Evolutionary conservation across 306 rosid genomes (phyloP).

Genomic region (Begonia loranthoides): DNA sequence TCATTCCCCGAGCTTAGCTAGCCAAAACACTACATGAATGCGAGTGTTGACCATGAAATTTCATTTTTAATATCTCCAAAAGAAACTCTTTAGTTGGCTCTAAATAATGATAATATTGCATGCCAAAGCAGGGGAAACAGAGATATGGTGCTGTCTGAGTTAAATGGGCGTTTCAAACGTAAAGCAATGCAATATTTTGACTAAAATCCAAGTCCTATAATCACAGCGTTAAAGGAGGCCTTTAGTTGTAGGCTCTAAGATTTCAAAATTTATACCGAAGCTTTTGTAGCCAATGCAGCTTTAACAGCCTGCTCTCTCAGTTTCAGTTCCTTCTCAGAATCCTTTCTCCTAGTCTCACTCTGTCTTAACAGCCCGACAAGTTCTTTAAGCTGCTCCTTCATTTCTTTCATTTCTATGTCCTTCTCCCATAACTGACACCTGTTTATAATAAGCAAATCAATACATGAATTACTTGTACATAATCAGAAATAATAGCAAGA

Average conservation of each 20-base stretch:
- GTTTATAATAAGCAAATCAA: conserved; percentile 15
- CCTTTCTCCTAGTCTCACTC: conserved; percentile 89
- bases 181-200: no score
- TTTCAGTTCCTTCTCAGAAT: conserved; percentile 82
- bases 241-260: background rate
- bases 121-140: no score
- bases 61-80: no score
- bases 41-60: background rate
- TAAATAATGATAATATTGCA: no score
- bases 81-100: no score
- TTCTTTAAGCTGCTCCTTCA: conserved; percentile 97
- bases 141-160: no score
- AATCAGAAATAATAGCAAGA: no score
- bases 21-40: background rate
- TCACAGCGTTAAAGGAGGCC: no score
- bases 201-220: no score
- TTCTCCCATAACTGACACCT: conserved; percentile 97
- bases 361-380: conserved; percentile 87
- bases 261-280: conserved; percentile 34
- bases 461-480: background rate
- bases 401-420: conserved; percentile 85
- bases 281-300: conserved; percentile 58
- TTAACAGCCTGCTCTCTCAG: conserved; percentile 75
- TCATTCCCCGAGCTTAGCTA: background rate
- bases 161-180: no score